These are phyloP conservation scores for Beauveria caledonica DNA, from an alignment of 2,329 filamentous ascomycete species.

Conservation along the genomic window DNA sequence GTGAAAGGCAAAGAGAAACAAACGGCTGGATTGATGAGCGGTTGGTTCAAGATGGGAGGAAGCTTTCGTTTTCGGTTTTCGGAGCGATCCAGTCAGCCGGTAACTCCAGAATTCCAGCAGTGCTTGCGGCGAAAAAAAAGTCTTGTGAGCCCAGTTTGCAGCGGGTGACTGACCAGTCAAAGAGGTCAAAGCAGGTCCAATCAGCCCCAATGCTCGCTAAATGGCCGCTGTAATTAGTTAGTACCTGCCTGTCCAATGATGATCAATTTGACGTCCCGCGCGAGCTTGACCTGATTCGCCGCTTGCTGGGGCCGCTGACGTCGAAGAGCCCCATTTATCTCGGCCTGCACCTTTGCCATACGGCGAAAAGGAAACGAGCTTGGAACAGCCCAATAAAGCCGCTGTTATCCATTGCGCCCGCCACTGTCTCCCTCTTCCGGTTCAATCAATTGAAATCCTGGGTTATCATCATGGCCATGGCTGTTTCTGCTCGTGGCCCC, in stretches of 20 bases:
- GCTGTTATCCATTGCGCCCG: background rate
- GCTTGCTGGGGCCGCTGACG: background rate
- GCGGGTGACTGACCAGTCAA: background rate
- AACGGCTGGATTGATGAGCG: background rate
- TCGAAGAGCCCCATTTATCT: background rate
- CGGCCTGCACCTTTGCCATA: background rate
- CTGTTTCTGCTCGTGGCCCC: conserved; percentile 33
- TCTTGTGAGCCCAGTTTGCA: background rate
- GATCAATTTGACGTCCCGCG: no score
- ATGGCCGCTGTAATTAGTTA: background rate
- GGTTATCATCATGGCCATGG: background rate
- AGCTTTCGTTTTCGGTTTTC: background rate
- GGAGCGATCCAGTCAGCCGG: background rate
- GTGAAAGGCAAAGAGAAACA: background rate
- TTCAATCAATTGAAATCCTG: background rate
- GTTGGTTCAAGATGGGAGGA: background rate
- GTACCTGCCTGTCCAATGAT: no score
- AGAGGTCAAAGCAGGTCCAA: background rate
- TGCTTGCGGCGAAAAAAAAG: background rate
- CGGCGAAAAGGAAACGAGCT: conserved; percentile 1
- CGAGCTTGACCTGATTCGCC: background rate
- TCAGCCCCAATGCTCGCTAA: background rate
- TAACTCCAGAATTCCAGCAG: background rate
- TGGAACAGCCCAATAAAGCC: background rate
- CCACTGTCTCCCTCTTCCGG: background rate